Conservation (phyloP, 305 asterid species). For the Fraxinus baroniana region DNA sequence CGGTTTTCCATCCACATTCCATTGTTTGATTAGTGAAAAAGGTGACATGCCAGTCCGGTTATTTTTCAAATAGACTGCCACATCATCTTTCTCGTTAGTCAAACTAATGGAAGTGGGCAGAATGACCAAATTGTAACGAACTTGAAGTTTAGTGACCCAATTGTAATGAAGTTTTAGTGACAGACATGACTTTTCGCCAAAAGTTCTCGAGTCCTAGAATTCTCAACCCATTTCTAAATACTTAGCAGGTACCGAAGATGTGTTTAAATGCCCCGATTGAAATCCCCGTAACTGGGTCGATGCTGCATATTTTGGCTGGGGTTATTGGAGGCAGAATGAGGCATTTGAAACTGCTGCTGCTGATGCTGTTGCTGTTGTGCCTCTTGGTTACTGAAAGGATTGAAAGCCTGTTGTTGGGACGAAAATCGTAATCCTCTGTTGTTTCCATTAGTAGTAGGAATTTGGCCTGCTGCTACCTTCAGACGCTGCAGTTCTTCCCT, state of each 20-base stretch:
- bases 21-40: neutral
- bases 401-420: slow-evolving; percentile 40
- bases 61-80: neutral
- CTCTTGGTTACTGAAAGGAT: slow-evolving; percentile 46
- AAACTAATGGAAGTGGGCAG: neutral
- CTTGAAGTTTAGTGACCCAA: neutral
- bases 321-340: slow-evolving; percentile 35
- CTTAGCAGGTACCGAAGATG: slow-evolving; percentile 11
- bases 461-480: slow-evolving; percentile 69
- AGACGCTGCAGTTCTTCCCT: slow-evolving; percentile 79
- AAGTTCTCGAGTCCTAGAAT: neutral
- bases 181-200: neutral
- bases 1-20: neutral
- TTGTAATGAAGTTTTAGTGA: neutral
- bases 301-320: slow-evolving; percentile 37
- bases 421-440: slow-evolving; percentile 43
- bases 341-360: slow-evolving; percentile 26
- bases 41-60: neutral
- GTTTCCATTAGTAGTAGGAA: slow-evolving; percentile 47
- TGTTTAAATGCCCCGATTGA: slow-evolving; percentile 40
- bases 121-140: neutral
- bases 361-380: slow-evolving; percentile 32
- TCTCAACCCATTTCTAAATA: neutral
- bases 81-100: neutral
- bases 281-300: slow-evolving; percentile 44